Evolutionary conservation across 2,329 filamentous ascomycete genomes (phyloP), one percentile per base, ranked within the genome.

Genomic region (Colletotrichum acutatum): DNA sequence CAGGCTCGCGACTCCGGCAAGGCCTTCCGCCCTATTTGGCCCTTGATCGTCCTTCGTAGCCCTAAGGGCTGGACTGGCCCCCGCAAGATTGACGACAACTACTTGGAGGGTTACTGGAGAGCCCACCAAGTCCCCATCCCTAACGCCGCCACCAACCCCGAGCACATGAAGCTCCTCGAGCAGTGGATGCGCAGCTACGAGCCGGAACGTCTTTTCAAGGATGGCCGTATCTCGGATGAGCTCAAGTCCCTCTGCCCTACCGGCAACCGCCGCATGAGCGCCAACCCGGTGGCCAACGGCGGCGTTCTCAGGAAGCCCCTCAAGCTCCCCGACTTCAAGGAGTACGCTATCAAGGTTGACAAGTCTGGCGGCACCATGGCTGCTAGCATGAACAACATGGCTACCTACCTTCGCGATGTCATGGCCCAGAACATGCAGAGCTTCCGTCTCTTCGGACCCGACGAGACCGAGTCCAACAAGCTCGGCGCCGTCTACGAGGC

Each of bases 381-480:
- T 8, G 88, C 88, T 30, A 92, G 91, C 80, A 95, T 95, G 93
- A 82, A 82, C 26, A 93, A 92, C 78, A 92, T 94, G 83, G 89
- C 90, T 16, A 83, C 81, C 1, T 94, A 92, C 82, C 83, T 95
- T 59, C 88, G 90, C 37, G 92, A 95, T 71, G 85, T 95, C 58
- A 86, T 95, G 30, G 87, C 86, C 30, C 82, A 84, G 46, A 95
- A 95, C 78, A 86, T 84, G 75, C 86, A 84, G 70, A 92, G 89
- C 78, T 95, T 95, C 87, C 91, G 93, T 56, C 86, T 95, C 6
- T 94, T 95, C 76, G 93, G 93, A 0, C 93, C 93, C 0, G 93
- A 95, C 78, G 93, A 95, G 86, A 95, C 93, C 0, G 91, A 95
- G 79, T 94, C 92, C 26, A 95, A 95, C 84, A 95, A 95, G 83